Evolutionary conservation across 148 eudicot genomes (phyloP), one percentile per base, ranked within the genome.

Genomic region (Heliamphora exappendiculata): DNA sequence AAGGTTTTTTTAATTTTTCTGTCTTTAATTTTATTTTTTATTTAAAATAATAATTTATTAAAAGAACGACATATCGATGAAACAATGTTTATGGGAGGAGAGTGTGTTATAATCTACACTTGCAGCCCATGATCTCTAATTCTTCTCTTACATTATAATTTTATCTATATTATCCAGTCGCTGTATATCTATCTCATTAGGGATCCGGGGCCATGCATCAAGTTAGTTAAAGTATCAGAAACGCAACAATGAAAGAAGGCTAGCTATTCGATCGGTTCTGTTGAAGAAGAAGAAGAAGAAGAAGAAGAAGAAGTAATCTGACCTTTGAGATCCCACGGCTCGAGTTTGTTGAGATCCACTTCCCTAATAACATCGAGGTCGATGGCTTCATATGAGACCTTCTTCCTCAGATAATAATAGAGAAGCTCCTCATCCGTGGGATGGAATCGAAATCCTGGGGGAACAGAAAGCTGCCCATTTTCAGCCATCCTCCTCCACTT

Each of bases 281-380:
- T 49, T 47, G 19, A 11, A 49, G 13, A 49, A 3, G 22, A 7
- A 70, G 17, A 8, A 24, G 31, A 68, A 42, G 12, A 26, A 13
- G 16, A 26, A 2, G 45, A 14, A 26, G 42, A 41, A 29, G 57
- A 44, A 3, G 51, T 5, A 9, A n/a, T 31, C 79, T 33, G 20
- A 94, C 98, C 98, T 89, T 92, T 92, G 78, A 94, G 96, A 75
- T 94, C 98, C 98, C 98, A 94, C 49, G 98, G 98, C 84, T 94
- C 98, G 51, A 94, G 93, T 82, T 86, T 94, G 84, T 94, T 94
- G 82, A 94, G 97, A 84, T 94, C 98, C 64, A 94, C 90, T 85
- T 94, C 98, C 58, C 96, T 79, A 55, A 94, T 94, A 73, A 94
- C 98, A 77, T 94, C 97, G 24, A 94, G 91, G 67, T 92, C 98